These are phyloP conservation scores for Sanghuangporus baumii DNA, from an alignment of 1,284 basidiomycete genomes.

Conservation along the genomic window DNA sequence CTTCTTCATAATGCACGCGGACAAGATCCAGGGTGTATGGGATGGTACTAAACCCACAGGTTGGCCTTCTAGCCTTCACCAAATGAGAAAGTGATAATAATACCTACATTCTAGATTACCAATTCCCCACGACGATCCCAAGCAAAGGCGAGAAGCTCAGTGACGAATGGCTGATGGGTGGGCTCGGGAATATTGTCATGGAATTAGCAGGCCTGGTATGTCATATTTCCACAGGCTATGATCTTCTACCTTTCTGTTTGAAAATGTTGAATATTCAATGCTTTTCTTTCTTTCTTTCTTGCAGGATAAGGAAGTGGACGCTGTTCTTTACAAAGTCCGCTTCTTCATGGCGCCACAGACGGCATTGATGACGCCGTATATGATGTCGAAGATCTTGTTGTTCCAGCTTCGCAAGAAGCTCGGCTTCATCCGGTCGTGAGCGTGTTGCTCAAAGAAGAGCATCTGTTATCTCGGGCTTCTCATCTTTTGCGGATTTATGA, in stretches of 20 bases:
- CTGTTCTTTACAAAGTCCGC: slow-evolving; percentile 7
- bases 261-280: neutral
- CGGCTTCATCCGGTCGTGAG: neutral
- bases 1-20: slow-evolving; percentile 15
- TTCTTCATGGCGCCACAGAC: slow-evolving; percentile 13
- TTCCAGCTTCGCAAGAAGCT: slow-evolving; percentile 4
- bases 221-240: neutral
- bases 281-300: neutral
- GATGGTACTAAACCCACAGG: slow-evolving; percentile 11
- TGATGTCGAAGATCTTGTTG: slow-evolving; percentile 8
- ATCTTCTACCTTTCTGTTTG: neutral
- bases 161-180: slow-evolving; percentile 10
- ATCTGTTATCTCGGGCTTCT: no score
- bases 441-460: no score
- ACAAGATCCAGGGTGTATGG: slow-evolving; percentile 13
- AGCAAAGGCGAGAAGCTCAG: slow-evolving; percentile 13
- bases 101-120: slow-evolving; percentile 10
- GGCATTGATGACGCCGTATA: slow-evolving; percentile 5
- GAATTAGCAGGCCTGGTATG: slow-evolving; percentile 6
- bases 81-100: neutral
- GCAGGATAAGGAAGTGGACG: slow-evolving; percentile 10
- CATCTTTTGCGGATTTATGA: no score
- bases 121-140: slow-evolving; percentile 13
- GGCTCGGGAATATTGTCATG: neutral
- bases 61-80: neutral